Base-by-base conservation (phyloP, 2,329 filamentous ascomycete genomes). In the Ophiocordyceps camponoti-floridani region DNA sequence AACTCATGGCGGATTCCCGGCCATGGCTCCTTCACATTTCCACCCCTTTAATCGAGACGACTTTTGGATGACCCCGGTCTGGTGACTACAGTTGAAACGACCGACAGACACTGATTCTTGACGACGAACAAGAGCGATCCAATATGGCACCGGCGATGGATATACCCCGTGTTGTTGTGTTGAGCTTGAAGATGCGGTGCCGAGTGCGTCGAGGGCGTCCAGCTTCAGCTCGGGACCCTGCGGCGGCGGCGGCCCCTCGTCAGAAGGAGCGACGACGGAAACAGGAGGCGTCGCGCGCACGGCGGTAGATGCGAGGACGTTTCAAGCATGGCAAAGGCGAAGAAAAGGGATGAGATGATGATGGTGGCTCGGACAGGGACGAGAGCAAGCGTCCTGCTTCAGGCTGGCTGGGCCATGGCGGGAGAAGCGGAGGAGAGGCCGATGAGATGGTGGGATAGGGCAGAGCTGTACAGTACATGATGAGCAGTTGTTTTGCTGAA, bases 141-240 rank as follows among this genome's bases (percentile, higher is more conserved):
- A 51, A 59, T 55, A 58, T 52, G 58, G 57, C 60, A 60, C 57
- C 57, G 58, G 59, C 58, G 60, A 62, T 60, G 60, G 60, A 62
- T 62, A 62, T 62, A 62, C 60, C 60, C 59, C 57, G 58, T 56
- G 58, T 60, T 51, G 52, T 53, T 50, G 49, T 58, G 57, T 57
- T 55, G 58, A 59, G 58, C 55, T 59, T 52, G 52, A 51, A 48
- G 40, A 44, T 35, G 26, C 43, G 43, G 19, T 19, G 35, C 27
- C 42, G 27, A 27, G 51, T 51, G 51, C 56, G 53, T 44, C 45
- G 6, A 9, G 16, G 38, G 13, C 27, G 14, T 12, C 18, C 12
- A 4, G 35, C 11, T 38, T 41, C 38, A 26, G 19, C 19, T 14
- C 11, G 38, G 18, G 19, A 16, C n/a, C 16, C 35, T 16, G 33